Evolutionary conservation across 371 early-diverging fungal genomes (phyloP), one percentile per base, ranked within the genome.

Genomic region (Fennellomyces sp.): DNA sequence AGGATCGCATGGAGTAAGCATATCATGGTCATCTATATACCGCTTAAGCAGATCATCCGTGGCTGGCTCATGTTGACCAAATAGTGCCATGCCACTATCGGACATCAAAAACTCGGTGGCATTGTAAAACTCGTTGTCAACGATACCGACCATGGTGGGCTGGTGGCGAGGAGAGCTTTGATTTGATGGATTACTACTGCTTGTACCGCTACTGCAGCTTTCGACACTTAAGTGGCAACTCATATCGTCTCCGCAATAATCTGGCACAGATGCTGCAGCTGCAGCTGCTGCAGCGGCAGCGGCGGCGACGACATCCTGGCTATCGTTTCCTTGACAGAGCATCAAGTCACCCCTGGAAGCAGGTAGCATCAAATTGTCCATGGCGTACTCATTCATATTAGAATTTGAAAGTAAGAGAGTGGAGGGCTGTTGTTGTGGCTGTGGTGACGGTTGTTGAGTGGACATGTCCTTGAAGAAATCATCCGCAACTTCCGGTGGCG

Each of bases 401-500:
- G 39, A 15, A 28, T 12, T 35, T 8, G 53, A 53, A 49, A 52
- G n/a, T 12, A 52, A 21, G n/a, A 7, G 6, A 10, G 52, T 8
- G 5, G 42, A 29, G n/a, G 56, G 36, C 15, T 5, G 17, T 26
- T 17, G 42, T 30, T 8, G 33, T 13, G 48, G 30, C 1, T 6
- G 29, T 15, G 57, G 26, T 25, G 47, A 21, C 33, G 42, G 33
- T 41, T 13, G 61, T 53, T 30, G 59, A 19, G 29, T 17, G 42
- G 26, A 12, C 3, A 8, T 15, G 21, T 49, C 49, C 4, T 50
- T 28, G 15, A 39, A 26, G 31, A 61, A 47, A 29, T 31, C 27
- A 25, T 55, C 61, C 19, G 56, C 61, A 8, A 47, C 13, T 41
- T 64, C 64, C 4, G 63, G 49, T 36, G 78, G 72, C 25, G 75